Evolutionary conservation across 192 early-diverging fungal genomes (phyloP), one percentile per base, ranked within the genome.

Genomic region (Umbelopsis vinacea): DNA sequence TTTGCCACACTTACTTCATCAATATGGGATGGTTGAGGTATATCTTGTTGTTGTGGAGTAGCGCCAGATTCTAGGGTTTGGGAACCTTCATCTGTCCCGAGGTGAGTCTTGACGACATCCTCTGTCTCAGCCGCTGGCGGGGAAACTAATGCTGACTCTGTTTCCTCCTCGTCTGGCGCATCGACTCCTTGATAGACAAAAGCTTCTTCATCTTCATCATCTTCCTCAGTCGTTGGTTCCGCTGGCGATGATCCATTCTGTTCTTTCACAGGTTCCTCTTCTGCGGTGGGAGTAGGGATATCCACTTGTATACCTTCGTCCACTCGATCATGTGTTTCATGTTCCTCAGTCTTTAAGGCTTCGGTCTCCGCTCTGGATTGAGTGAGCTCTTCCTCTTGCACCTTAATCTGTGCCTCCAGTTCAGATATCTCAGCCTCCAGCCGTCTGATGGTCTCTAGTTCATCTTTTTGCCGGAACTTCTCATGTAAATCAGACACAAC

Each of bases 161-260:
- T 37, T 57, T 19, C 35, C 9, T 60, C 54, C 10, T 35, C 29
- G 43, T 17, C 53, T 33, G 26, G 57, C 46, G n/a, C 46, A 69
- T 45, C 46, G 5, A 73, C 35, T 6, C 66, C 67, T 23, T 67
- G 47, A 48, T 67, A 72, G 6, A 76, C 69, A 60, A 70, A 76
- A 52, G 74, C 76, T 75, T 83, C 71, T n/a, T 75, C 82, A 11
- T 77, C 76, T 12, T 69, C 73, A 38, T 82, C 71, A 24, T 79
- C 57, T 14, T 72, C 66, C 22, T 74, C 75, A n/a, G 24, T 66
- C 2, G 63, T 46, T 21, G 40, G 40, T n/a, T n/a, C n/a, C n/a
- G n/a, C n/a, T n/a, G n/a, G n/a, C 40, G 40, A 11, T 43, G 40
- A 12, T 43, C 3, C 11, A 43, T 50, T 50, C 22, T 46, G 1